Conservation (phyloP, 129 eudicot genomes). For the Centrapalus pauciflorus region DNA sequence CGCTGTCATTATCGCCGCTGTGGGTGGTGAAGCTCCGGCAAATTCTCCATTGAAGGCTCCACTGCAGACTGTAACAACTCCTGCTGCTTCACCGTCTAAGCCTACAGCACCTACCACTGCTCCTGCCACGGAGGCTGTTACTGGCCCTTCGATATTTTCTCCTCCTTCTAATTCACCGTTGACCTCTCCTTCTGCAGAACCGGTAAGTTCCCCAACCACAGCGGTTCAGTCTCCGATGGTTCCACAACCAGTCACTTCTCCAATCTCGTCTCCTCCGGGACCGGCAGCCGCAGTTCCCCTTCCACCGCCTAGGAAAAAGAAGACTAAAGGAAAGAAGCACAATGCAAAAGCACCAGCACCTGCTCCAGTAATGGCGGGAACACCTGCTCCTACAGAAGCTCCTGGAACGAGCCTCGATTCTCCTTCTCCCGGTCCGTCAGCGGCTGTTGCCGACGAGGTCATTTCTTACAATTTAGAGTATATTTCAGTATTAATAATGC, state of each 20-base stretch:
- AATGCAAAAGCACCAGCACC: conserved; percentile 36
- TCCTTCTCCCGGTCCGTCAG: conserved; percentile 48
- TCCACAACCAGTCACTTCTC: conserved; percentile 25
- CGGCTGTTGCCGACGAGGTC: conserved; percentile 33
- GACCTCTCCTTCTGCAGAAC: conserved; percentile 23
- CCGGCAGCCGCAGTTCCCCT: conserved; percentile 28
- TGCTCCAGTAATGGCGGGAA: conserved; percentile 16
- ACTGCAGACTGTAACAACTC: conserved; percentile 5
- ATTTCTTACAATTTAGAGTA: not conserved
- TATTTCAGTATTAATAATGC: not conserved
- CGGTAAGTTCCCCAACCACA: conserved; percentile 22
- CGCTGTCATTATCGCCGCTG: conserved; percentile 12
- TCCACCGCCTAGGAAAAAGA: conserved; percentile 41
- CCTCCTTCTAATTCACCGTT: conserved; percentile 25
- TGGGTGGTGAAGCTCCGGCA: conserved; percentile 29
- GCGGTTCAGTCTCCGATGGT: conserved; percentile 14
- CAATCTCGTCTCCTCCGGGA: conserved; percentile 35
- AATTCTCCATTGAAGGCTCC: conserved; percentile 4
- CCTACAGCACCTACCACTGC: not conserved
- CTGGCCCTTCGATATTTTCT: not conserved
- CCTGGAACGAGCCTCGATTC: conserved; percentile 43
- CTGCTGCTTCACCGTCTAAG: conserved; percentile 18
- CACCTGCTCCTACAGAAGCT: conserved; percentile 41
- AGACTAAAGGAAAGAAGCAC: conserved; percentile 47
- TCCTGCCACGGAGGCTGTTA: not conserved